phyloP scores from a whole-genome alignment of 202 grass and related monocot genomes.

The Dendrocalamus latiflorus region DNA sequence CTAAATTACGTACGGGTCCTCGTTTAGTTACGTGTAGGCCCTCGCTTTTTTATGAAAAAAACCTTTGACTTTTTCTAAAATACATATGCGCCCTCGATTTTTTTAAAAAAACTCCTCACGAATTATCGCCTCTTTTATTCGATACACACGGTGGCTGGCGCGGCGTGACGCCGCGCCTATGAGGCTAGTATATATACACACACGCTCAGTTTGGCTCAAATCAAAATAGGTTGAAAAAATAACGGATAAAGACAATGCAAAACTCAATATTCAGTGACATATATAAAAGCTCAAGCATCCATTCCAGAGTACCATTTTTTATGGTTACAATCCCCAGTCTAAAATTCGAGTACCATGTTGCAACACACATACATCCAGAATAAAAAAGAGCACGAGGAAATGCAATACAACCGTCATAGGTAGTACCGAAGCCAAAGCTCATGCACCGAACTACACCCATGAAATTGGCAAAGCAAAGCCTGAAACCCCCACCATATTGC shows the following conservation, averaged over 20 bases:
- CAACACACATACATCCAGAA: background rate
- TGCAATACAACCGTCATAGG: background rate
- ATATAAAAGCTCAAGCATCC: background rate
- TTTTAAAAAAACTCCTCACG: too few relatives aligned
- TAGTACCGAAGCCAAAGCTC: background rate
- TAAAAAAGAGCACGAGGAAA: background rate
- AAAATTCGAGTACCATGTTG: too few relatives aligned
- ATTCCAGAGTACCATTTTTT: background rate
- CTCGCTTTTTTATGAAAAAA: too few relatives aligned
- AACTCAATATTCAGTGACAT: background rate
- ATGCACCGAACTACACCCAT: background rate
- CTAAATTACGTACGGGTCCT: too few relatives aligned
- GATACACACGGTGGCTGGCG: too few relatives aligned
- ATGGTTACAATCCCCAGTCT: constrained; percentile 1
- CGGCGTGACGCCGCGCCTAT: too few relatives aligned
- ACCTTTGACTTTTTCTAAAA: too few relatives aligned
- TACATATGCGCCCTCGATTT: too few relatives aligned
- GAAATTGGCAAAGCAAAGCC: background rate
- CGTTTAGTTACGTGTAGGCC: too few relatives aligned
- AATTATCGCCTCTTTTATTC: too few relatives aligned
- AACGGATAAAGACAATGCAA: background rate
- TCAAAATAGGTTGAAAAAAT: background rate
- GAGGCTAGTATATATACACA: too few relatives aligned
- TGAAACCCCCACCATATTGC: background rate
- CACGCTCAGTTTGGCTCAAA: background rate